Evolutionary conservation across 2,329 filamentous ascomycete genomes (phyloP).

Genomic region (Knufia fluminis): DNA sequence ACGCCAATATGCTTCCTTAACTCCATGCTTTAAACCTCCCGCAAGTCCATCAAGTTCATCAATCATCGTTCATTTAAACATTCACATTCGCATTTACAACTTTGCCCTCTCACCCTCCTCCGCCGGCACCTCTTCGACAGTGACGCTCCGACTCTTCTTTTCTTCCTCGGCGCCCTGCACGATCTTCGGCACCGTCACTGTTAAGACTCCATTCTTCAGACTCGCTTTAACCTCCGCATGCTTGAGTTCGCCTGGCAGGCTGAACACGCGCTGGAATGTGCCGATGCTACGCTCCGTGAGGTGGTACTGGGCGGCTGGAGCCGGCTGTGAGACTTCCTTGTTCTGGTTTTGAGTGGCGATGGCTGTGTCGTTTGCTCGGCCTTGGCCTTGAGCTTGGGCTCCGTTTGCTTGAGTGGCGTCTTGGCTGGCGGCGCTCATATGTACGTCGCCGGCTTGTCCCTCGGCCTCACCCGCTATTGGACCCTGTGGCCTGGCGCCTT

Average conservation of each 20-base stretch:
- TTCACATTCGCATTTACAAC: not conserved
- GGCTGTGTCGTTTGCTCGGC: constrained; percentile 12
- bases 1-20: too few relatives aligned
- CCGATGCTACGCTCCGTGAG: constrained; percentile 51
- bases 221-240: constrained; percentile 53
- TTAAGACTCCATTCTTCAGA: constrained; percentile 52
- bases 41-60: too few relatives aligned
- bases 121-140: constrained; percentile 1
- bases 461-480: too few relatives aligned
- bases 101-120: not conserved
- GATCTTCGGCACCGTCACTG: constrained; percentile 50
- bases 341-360: constrained; percentile 11
- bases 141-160: constrained; percentile 5
- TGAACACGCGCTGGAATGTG: constrained; percentile 51
- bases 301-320: constrained; percentile 44
- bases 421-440: not conserved
- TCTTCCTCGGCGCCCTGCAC: constrained; percentile 24
- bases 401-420: constrained; percentile 3
- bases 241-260: constrained; percentile 48
- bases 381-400: too few relatives aligned
- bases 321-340: constrained; percentile 27
- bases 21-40: too few relatives aligned
- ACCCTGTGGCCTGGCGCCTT: too few relatives aligned
- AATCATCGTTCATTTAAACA: too few relatives aligned
- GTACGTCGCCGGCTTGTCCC: not conserved